phyloP scores from a whole-genome alignment of 305 asterid species.

The Solanum hybrid region DNA sequence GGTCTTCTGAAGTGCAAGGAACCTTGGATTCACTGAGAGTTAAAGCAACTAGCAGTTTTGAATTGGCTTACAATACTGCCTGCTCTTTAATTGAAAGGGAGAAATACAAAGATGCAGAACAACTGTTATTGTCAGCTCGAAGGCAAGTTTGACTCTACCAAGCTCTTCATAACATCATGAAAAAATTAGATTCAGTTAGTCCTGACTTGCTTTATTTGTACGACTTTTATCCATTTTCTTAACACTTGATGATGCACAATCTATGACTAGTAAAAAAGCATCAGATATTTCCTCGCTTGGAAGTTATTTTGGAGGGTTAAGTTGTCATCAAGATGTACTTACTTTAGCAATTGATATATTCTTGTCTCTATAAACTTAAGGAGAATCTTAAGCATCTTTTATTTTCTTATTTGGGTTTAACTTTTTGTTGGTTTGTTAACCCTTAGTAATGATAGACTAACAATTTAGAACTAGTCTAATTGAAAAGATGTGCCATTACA shows the following conservation, averaged over 20 bases:
- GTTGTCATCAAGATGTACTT: too few species aligned
- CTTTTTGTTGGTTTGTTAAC: too few species aligned
- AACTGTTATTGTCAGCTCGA: constrained; percentile 68
- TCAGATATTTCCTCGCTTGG: too few species aligned
- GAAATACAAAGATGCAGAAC: constrained; percentile 65
- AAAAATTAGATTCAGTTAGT: too few species aligned
- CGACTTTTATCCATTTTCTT: not conserved
- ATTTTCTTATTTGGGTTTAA: too few species aligned
- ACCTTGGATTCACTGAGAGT: constrained; percentile 60
- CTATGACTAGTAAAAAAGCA: not conserved
- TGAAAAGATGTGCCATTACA: too few species aligned
- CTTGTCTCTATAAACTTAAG: too few species aligned
- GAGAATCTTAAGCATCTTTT: too few species aligned
- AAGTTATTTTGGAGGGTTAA: too few species aligned
- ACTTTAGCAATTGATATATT: too few species aligned
- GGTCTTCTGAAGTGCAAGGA: constrained; percentile 74
- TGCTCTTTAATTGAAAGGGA: constrained; percentile 68
- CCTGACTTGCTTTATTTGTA: not conserved
- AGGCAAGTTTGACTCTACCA: constrained; percentile 25
- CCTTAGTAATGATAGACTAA: too few species aligned
- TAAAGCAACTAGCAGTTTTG: constrained; percentile 32
- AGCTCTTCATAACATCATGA: not conserved
- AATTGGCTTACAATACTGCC: constrained; percentile 64
- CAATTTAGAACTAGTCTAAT: too few species aligned
- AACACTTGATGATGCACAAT: not conserved